Evolutionary conservation across 345 rosid species (phyloP).

Genomic region (Citrus glauca): DNA sequence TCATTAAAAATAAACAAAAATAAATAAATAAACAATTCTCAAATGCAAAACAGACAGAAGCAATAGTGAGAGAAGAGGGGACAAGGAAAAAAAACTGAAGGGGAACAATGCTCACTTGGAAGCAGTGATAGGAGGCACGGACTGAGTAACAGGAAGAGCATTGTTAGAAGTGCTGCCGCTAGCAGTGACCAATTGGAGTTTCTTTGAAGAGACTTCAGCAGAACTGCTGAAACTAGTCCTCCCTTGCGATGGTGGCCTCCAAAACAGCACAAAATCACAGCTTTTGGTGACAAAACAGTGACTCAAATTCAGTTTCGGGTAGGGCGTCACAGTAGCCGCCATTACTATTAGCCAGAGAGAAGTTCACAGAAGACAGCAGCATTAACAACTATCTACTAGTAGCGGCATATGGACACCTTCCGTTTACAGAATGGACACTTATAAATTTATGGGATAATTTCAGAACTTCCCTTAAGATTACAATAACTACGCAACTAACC

Average conservation of each 20-base stretch:
- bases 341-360: not conserved
- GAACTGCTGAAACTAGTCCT: not conserved
- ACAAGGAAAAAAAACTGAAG: not conserved
- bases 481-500: no score
- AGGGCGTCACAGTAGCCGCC: conserved; percentile 18
- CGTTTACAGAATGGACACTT: no score
- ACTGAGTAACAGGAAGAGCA: conserved; percentile 10
- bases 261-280: conserved; percentile 8
- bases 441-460: no score
- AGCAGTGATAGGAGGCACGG: conserved; percentile 7
- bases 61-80: not conserved
- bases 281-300: not conserved
- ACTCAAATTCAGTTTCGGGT: not conserved
- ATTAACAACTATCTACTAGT: no score
- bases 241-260: not conserved
- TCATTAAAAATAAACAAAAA: not conserved
- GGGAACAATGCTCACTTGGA: conserved; percentile 18
- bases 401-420: no score
- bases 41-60: not conserved
- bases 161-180: conserved; percentile 9
- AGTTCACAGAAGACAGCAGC: not conserved
- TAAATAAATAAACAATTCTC: not conserved
- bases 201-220: conserved; percentile 10
- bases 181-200: conserved; percentile 16
- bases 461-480: no score